Conservation (phyloP, 2,329 filamentous ascomycete genomes). For the Whalleya microplaca region DNA sequence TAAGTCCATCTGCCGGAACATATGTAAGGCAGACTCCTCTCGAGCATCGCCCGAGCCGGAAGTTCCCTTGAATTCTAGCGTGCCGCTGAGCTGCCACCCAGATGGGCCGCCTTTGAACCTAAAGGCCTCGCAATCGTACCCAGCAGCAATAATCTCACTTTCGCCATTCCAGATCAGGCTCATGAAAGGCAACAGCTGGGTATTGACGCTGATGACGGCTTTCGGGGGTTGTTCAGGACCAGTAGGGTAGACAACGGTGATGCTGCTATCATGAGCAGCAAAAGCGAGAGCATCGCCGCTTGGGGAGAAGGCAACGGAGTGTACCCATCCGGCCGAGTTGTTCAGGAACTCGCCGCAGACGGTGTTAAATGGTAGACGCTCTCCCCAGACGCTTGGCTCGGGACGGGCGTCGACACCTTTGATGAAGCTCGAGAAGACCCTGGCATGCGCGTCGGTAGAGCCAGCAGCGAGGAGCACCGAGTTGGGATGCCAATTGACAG, state of each 20-base stretch:
- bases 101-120: conserved; percentile 77
- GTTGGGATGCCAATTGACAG: conserved; percentile 96
- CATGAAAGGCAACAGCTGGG: conserved; percentile 89
- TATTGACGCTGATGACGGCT: conserved; percentile 88
- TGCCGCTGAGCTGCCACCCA: conserved; percentile 84
- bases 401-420: conserved; percentile 90
- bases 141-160: conserved; percentile 91
- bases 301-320: conserved; percentile 90
- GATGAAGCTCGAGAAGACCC: conserved; percentile 94
- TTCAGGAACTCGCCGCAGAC: conserved; percentile 97
- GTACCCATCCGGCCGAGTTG: conserved; percentile 95
- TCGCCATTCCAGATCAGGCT: conserved; percentile 92
- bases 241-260: conserved; percentile 94
- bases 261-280: conserved; percentile 91
- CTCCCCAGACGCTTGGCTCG: conserved; percentile 88
- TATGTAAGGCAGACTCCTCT: conserved; percentile 94
- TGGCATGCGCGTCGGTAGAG: conserved; percentile 94
- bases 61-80: conserved; percentile 74
- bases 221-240: conserved; percentile 87
- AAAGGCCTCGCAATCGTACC: conserved; percentile 89
- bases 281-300: conserved; percentile 93
- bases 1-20: conserved; percentile 98
- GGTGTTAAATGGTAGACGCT: conserved; percentile 95
- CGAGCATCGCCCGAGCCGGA: conserved; percentile 64
- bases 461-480: conserved; percentile 92